Conservation (phyloP, 2,329 filamentous ascomycete genomes). For the Fusarium redolens region DNA sequence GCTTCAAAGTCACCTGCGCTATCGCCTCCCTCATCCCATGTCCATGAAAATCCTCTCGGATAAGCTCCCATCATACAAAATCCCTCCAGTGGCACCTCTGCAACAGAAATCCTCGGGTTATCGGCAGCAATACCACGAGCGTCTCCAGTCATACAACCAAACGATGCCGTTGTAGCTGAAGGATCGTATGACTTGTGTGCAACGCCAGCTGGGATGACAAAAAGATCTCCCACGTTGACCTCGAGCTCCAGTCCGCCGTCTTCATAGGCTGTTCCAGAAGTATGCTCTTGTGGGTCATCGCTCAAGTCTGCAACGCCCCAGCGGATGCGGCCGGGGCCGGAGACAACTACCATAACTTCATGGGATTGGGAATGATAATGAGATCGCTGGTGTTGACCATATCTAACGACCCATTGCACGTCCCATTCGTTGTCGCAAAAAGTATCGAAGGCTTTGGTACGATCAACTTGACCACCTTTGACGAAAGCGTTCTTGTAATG, state of each 20-base stretch:
- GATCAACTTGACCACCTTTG: conserved; percentile 3
- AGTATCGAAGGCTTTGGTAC: conserved; percentile 6
- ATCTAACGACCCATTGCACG: conserved; percentile 13
- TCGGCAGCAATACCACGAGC: conserved; percentile 3
- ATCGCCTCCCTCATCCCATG: conserved; percentile 20
- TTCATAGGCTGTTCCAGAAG: conserved; percentile 5
- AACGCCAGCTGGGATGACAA: conserved; percentile 11
- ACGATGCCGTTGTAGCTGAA: neutral
- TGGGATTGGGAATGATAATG: conserved; percentile 16
- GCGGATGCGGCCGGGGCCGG: conserved; percentile 2
- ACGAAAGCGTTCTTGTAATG: conserved; percentile 14
- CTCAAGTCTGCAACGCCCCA: conserved; percentile 20
- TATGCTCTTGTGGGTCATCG: conserved; percentile 7
- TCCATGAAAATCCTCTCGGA: conserved; percentile 7
- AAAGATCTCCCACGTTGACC: conserved; percentile 14
- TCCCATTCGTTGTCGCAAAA: conserved; percentile 10
- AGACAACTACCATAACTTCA: conserved; percentile 14
- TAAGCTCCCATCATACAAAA: conserved; percentile 27
- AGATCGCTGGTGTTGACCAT: conserved; percentile 10
- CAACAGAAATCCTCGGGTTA: neutral
- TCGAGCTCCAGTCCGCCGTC: conserved; percentile 6
- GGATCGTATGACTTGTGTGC: conserved; percentile 19
- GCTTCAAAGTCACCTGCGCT: conserved; percentile 1
- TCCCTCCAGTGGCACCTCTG: neutral
- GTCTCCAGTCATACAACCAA: conserved; percentile 15